phyloP scores from a whole-genome alignment of 345 rosid genomes.

The Durio zibethinus region DNA sequence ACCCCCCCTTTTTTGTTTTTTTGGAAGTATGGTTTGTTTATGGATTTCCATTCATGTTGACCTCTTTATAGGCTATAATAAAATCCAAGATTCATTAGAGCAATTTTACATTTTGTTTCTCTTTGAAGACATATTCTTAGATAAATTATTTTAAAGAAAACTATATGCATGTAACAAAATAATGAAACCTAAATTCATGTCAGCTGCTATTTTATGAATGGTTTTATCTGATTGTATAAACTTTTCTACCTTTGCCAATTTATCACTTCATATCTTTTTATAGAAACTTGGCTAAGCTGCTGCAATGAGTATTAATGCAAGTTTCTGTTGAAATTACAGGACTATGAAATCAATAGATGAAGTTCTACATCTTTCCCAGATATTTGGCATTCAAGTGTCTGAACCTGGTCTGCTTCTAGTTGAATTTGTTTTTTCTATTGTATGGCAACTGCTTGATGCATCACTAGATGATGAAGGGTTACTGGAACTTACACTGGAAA shows the following conservation, averaged over 20 bases:
- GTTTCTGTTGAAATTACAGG: slow-evolving; percentile 41
- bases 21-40: neutral
- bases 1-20: neutral
- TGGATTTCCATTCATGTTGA: neutral
- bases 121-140: neutral
- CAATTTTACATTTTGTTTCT: neutral
- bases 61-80: neutral
- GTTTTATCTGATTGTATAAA: neutral
- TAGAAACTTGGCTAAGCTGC: neutral
- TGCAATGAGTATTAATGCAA: slow-evolving; percentile 5
- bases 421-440: slow-evolving; percentile 68
- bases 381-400: slow-evolving; percentile 50
- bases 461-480: slow-evolving; percentile 87
- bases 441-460: slow-evolving; percentile 92
- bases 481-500: slow-evolving; percentile 59
- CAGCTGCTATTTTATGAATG: neutral
- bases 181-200: neutral
- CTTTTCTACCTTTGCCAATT: neutral
- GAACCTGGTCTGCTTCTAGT: slow-evolving; percentile 75
- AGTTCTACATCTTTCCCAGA: slow-evolving; percentile 69
- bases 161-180: neutral
- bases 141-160: neutral
- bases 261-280: neutral
- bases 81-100: neutral
- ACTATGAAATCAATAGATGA: slow-evolving; percentile 75